phyloP scores from a whole-genome alignment of 352 stramenopile genomes.

The Pythium rishiriense region DNA sequence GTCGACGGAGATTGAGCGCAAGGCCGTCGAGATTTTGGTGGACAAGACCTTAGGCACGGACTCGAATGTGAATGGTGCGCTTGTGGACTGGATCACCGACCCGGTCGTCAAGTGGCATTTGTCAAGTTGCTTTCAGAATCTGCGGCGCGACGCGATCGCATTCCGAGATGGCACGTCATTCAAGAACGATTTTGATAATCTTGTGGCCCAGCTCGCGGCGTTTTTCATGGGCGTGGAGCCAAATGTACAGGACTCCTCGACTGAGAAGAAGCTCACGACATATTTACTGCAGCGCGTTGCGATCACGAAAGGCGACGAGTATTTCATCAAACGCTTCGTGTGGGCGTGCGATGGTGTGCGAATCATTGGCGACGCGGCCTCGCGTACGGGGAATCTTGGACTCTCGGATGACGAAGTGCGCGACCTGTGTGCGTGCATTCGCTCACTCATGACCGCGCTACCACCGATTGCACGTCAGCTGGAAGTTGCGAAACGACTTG shows the following conservation, averaged over 20 bases:
- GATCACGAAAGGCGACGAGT: background rate
- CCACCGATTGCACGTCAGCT: conserved; percentile 4
- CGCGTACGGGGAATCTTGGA: background rate
- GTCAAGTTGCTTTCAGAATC: conserved; percentile 5
- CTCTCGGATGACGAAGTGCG: conserved; percentile 11
- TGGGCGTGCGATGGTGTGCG: conserved; percentile 14
- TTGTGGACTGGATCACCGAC: conserved; percentile 11
- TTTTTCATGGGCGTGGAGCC: conserved; percentile 3
- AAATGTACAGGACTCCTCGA: background rate
- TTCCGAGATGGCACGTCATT: conserved; percentile 2
- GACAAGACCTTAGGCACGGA: conserved; percentile 15
- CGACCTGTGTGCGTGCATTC: conserved; percentile 10
- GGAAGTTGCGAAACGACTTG: background rate
- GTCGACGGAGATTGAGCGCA: background rate
- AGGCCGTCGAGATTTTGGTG: conserved; percentile 5
- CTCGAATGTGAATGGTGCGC: conserved; percentile 2
- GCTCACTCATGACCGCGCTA: conserved; percentile 2
- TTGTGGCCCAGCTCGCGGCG: background rate
- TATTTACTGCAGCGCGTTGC: background rate
- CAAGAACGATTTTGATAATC: conserved; percentile 8
- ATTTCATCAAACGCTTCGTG: conserved; percentile 10
- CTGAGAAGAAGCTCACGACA: conserved; percentile 1
- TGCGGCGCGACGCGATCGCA: conserved; percentile 4
- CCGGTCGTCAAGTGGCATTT: conserved; percentile 6
- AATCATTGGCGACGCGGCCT: background rate